Percentiles rank a stretch among this genome's conserved stretches.
phyloP scores from a whole-genome alignment of 345 rosid species.

The Euphorbia peplus region DNA sequence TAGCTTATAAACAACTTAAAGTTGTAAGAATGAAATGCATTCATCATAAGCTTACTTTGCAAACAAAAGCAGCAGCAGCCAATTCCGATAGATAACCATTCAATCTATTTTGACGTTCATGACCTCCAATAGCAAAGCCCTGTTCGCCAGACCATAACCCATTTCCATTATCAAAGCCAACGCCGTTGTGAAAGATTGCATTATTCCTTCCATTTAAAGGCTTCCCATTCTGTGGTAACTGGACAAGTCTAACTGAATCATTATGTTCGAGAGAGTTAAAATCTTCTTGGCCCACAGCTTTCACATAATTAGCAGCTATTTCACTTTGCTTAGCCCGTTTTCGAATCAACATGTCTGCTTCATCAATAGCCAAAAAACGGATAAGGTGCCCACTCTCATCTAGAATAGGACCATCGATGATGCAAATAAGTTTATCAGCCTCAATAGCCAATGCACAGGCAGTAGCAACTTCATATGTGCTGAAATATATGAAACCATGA shows the following conservation, averaged over 20 bases:
- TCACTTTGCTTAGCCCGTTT: slow-evolving; percentile 86
- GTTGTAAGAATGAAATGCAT: not conserved
- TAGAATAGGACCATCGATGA: slow-evolving; percentile 85
- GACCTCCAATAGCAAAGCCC: slow-evolving; percentile 97
- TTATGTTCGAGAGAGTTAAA: slow-evolving; percentile 30
- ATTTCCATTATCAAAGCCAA: slow-evolving; percentile 84
- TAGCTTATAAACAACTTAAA: not conserved
- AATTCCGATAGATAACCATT: slow-evolving; percentile 84
- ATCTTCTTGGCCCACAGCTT: slow-evolving; percentile 69
- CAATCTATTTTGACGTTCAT: slow-evolving; percentile 69
- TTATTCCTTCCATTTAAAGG: slow-evolving; percentile 31
- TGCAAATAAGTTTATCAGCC: slow-evolving; percentile 92
- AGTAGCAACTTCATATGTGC: slow-evolving; percentile 98
- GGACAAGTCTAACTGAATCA: slow-evolving; percentile 42
- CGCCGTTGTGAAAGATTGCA: slow-evolving; percentile 72
- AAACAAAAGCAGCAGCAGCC: slow-evolving; percentile 95
- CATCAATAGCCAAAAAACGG: slow-evolving; percentile 79
- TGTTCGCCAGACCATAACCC: slow-evolving; percentile 81
- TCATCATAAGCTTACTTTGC: slow-evolving; percentile 49
- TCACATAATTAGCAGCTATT: slow-evolving; percentile 80
- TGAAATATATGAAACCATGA: slow-evolving; percentile 34
- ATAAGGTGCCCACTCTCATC: slow-evolving; percentile 82
- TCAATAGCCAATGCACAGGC: slow-evolving; percentile 95
- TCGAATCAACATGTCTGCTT: slow-evolving; percentile 85
- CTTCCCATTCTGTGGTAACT: slow-evolving; percentile 42